A percentile compares a stretch with the other conserved stretches of the same genome.
These are phyloP conservation scores for Gossypium rotundifolium DNA, from an alignment of 345 rosid species.

Conservation along the genomic window DNA sequence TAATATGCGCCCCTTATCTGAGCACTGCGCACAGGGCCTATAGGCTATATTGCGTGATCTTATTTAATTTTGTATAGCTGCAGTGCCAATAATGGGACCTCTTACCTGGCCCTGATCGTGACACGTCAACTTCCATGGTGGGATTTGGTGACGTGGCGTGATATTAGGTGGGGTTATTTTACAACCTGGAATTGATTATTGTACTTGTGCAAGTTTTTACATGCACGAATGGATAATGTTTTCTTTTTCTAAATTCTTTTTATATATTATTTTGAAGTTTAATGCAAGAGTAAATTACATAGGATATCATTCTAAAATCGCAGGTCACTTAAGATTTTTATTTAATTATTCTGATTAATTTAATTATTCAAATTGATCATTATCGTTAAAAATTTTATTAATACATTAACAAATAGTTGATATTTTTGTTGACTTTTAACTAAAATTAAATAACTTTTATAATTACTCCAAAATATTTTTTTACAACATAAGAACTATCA, in stretches of 20 bases:
- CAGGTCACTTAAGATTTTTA: no score
- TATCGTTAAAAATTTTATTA: fast-evolving
- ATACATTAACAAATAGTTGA: fast-evolving
- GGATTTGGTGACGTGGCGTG: not conserved
- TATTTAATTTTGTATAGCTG: not conserved
- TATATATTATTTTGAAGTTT: no score
- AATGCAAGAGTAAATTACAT: no score
- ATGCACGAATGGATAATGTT: not conserved
- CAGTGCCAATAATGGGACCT: not conserved
- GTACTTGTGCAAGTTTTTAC: not conserved
- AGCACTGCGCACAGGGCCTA: not conserved
- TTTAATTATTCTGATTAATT: no score
- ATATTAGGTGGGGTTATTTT: not conserved
- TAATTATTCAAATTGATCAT: fast-evolving
- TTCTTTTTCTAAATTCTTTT: no score
- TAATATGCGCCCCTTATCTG: not conserved
- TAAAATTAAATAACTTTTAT: fast-evolving
- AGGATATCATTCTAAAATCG: no score
- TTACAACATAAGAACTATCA: no score
- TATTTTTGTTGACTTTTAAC: no score
- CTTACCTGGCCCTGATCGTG: not conserved
- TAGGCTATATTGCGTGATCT: not conserved
- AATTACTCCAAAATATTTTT: no score
- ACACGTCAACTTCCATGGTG: not conserved
- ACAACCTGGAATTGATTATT: conserved; percentile 2